Percentiles rank a stretch among this genome's conserved stretches.
Conservation (phyloP, 228 moss, liverwort and hornwort genomes). For the Sphagnum magellanicum region DNA sequence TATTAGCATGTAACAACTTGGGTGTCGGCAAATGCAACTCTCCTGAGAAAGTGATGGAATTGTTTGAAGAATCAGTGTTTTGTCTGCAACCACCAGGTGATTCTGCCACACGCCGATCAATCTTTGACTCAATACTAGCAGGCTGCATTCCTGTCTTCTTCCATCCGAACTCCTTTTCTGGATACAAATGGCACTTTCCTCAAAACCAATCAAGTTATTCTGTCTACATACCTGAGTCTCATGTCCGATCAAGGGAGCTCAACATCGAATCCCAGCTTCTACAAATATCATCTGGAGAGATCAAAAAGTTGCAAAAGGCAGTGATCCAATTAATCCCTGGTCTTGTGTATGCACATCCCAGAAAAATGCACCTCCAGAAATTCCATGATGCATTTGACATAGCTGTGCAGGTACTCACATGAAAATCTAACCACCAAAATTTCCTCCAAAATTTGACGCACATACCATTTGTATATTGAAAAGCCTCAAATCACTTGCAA, state of each 20-base stretch:
- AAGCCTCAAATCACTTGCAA: too few species aligned
- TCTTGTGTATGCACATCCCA: constrained; percentile 52
- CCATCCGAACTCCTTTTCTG: constrained; percentile 50
- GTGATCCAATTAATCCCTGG: constrained; percentile 57
- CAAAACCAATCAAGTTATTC: constrained; percentile 43
- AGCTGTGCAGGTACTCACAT: constrained; percentile 30
- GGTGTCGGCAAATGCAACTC: constrained; percentile 45
- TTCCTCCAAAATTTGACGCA: too few species aligned
- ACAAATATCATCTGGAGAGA: constrained; percentile 14
- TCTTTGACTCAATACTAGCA: constrained; percentile 77
- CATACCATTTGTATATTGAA: too few species aligned
- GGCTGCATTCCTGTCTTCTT: constrained; percentile 94
- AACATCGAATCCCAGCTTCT: constrained; percentile 46
- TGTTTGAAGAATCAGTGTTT: constrained; percentile 69
- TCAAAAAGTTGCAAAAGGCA: constrained; percentile 34
- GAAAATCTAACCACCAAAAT: too few species aligned
- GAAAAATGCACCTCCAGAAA: constrained; percentile 12
- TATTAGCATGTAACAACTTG: constrained; percentile 52
- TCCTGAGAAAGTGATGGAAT: constrained; percentile 61
- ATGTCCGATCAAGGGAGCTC: constrained; percentile 27
- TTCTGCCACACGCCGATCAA: constrained; percentile 68
- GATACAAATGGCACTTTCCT: constrained; percentile 70
- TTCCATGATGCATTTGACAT: constrained; percentile 60
- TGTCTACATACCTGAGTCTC: constrained; percentile 49
- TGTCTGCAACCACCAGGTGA: constrained; percentile 82